Base-by-base conservation (phyloP, 495 filamentous ascomycete species). In the Aspergillus nidulans region DNA sequence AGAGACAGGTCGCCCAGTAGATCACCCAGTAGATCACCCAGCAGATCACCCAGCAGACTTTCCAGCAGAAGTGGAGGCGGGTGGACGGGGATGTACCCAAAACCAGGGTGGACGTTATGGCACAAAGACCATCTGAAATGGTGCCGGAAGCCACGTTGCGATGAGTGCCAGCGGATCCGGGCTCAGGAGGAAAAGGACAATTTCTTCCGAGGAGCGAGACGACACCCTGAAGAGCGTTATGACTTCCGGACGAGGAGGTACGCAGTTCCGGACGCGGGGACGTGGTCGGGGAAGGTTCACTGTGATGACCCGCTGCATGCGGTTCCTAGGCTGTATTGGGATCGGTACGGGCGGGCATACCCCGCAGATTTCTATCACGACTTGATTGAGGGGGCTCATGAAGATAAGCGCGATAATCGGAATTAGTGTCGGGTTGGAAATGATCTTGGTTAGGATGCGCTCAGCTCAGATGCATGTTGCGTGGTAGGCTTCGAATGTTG, bases 241-340 rank as follows among this genome's bases (percentile, higher is more conserved):
- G 69, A 72, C 45, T 69, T 63, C 45, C 63, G 66, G 15, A 58
- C 46, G 23, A 62, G 69, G 23, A 67, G 57, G 50, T 72, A 72
- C 41, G 18, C 12, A 0, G 32, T 65, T n/a, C 71, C 71, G 3
- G 62, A 71, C 45, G 6, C 39, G 38, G 64, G 60, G 19, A 68
- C 63, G 1, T 72, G 69, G 71, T 64, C 61, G 40, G 24, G 25
- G 23, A 68, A 68, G n/a, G 56, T 68, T 48, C 66, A 65, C 56
- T 72, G 64, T 38, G 50, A 57, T 53, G 53, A 23, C 21, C 16
- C 8, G 38, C 2, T 16, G 32, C 66, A 69, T 61, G 34, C 43
- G 32, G 50, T 68, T 30, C 71, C 71, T n/a, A 49, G 44, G 32
- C 16, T 43, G 23, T 64, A 60, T 55, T 67, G 62, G 63, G 69